These are phyloP conservation scores for Hyphopichia khmerensis DNA, from an alignment of 1,139 yeast species.

Conservation along the genomic window DNA sequence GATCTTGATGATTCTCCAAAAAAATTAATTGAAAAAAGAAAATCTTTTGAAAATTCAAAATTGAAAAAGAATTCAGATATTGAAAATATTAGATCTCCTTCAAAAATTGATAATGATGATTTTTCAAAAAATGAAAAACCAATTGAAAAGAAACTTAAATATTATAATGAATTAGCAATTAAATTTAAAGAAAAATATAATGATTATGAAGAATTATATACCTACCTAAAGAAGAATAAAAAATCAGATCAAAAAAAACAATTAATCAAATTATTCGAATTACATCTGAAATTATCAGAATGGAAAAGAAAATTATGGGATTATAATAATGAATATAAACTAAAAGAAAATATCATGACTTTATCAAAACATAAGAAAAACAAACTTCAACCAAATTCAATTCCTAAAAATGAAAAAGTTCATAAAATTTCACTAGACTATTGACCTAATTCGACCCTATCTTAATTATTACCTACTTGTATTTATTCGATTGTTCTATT, in stretches of 20 bases:
- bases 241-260: slow-evolving; percentile 16
- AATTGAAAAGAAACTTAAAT: slow-evolving; percentile 15
- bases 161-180: slow-evolving; percentile 28
- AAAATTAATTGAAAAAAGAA: not conserved
- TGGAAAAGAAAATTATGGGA: slow-evolving; percentile 39
- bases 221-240: slow-evolving; percentile 9
- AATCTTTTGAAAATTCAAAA: not conserved
- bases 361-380: slow-evolving; percentile 34
- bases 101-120: not conserved
- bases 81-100: not conserved
- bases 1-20: not conserved
- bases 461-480: too few species aligned
- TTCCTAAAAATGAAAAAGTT: not conserved
- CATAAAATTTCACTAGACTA: not conserved
- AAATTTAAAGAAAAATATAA: slow-evolving; percentile 38
- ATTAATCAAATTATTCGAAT: slow-evolving; percentile 29
- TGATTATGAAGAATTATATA: slow-evolving; percentile 38
- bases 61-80: too few species aligned
- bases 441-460: too few species aligned
- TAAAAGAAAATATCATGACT: slow-evolving; percentile 33
- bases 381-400: not conserved
- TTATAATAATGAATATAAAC: slow-evolving; percentile 32
- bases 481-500: too few species aligned
- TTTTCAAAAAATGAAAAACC: not conserved
- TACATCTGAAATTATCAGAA: slow-evolving; percentile 33